A percentile compares a stretch with the other conserved stretches of the same genome.
Conservation (phyloP, 345 rosid species). For the Citrus mangshanensis region DNA sequence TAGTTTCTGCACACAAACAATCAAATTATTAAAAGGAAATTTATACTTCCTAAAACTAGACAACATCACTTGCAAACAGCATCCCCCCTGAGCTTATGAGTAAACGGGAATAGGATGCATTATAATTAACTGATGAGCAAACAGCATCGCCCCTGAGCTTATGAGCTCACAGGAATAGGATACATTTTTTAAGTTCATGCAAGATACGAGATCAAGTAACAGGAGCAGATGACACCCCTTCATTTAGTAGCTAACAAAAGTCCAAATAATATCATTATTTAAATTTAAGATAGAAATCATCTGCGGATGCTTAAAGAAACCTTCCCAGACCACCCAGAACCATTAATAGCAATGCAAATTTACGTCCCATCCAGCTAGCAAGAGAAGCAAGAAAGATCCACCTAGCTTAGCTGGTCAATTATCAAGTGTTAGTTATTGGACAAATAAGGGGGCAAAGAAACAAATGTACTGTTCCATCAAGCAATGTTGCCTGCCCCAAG, state of each 20-base stretch:
- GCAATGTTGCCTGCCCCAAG: background rate
- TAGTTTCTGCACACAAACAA: constrained; percentile 65
- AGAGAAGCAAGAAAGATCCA: no score
- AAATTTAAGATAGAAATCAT: background rate
- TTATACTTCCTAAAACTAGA: background rate
- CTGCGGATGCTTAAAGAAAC: background rate
- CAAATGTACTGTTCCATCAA: background rate
- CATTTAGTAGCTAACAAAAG: background rate
- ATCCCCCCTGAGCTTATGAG: background rate
- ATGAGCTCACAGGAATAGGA: background rate
- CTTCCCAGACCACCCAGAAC: no score
- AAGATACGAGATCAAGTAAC: background rate
- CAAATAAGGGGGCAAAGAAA: no score
- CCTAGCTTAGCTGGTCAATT: background rate
- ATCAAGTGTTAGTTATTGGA: background rate
- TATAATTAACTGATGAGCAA: background rate
- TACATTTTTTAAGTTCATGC: background rate
- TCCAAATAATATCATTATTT: background rate
- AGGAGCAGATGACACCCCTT: background rate
- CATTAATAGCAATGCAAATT: no score
- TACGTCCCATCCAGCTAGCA: no score
- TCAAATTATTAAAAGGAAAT: constrained; percentile 1
- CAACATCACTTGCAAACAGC: background rate
- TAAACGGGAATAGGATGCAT: background rate
- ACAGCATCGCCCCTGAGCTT: background rate